Conservation (phyloP, 768 basidiomycete genomes). For the Grammothele lineata region DNA sequence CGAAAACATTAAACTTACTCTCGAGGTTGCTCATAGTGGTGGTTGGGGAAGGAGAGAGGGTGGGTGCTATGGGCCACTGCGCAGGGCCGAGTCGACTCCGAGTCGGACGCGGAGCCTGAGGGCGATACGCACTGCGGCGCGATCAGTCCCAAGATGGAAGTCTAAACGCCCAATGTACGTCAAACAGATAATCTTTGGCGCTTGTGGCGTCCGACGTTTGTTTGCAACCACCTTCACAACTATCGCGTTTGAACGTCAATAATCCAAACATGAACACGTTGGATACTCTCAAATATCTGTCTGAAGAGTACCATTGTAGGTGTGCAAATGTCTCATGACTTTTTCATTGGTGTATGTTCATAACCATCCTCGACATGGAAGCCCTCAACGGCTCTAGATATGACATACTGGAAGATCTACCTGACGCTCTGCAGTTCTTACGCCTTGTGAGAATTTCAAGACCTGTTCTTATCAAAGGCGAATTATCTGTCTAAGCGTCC, state of each 20-base stretch:
- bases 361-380: slow-evolving; percentile 23
- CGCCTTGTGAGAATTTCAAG: slow-evolving; percentile 63
- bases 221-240: too few relatives aligned
- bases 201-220: too few relatives aligned
- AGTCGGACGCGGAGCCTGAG: too few relatives aligned
- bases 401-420: slow-evolving; percentile 48
- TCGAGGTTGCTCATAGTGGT: slow-evolving; percentile 76
- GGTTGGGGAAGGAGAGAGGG: slow-evolving; percentile 2
- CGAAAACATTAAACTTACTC: slow-evolving; percentile 52
- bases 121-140: slow-evolving; percentile 13
- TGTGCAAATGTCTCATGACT: too few relatives aligned
- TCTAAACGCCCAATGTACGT: slow-evolving; percentile 5
- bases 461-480: slow-evolving; percentile 73
- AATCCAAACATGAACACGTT: not conserved
- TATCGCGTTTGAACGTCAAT: too few relatives aligned
- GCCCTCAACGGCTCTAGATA: slow-evolving; percentile 57
- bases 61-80: too few relatives aligned
- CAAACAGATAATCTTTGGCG: too few relatives aligned
- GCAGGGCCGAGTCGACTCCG: too few relatives aligned
- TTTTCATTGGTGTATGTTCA: too few relatives aligned
- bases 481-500: not conserved
- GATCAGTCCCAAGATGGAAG: slow-evolving; percentile 2
- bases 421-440: slow-evolving; percentile 66
- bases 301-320: slow-evolving; percentile 9
- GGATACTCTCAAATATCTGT: slow-evolving; percentile 9